Conservation (phyloP, 371 early-diverging fungal species). For the Syncephalastrum sp. region DNA sequence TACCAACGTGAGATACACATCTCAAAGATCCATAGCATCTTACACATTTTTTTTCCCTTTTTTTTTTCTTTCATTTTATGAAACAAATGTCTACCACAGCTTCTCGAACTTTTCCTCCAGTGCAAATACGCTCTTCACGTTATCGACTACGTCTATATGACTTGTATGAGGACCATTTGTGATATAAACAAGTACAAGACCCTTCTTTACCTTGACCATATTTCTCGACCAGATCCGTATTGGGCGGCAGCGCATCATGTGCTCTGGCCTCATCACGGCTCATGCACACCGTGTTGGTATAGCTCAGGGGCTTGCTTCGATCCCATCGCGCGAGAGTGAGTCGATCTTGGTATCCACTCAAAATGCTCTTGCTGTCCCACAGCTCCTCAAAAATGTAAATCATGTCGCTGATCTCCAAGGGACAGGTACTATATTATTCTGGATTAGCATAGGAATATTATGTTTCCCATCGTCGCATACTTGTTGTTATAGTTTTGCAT, state of each 20-base stretch:
- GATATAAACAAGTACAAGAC: conserved; percentile 4
- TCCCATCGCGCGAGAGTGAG: conserved; percentile 79
- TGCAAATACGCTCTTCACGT: conserved; percentile 15
- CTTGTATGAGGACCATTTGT: background rate
- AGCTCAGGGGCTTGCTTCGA: conserved; percentile 52
- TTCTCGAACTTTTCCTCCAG: conserved; percentile 15
- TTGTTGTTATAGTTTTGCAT: conserved; percentile 35
- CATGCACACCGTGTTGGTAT: conserved; percentile 78
- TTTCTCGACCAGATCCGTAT: conserved; percentile 27
- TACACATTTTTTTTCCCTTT: conserved; percentile 5
- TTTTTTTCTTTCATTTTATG: background rate
- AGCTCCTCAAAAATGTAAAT: conserved; percentile 85
- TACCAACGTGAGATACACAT: conserved; percentile 39
- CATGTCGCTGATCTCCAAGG: conserved; percentile 64
- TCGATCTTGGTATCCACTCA: conserved; percentile 73
- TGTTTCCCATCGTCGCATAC: conserved; percentile 24
- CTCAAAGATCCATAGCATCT: conserved; percentile 4
- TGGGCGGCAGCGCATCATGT: conserved; percentile 43
- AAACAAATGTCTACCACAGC: conserved; percentile 8
- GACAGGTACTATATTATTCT: conserved; percentile 4
- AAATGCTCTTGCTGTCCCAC: conserved; percentile 73
- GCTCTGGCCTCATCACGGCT: conserved; percentile 67
- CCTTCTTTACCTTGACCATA: conserved; percentile 21
- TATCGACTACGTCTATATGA: conserved; percentile 14
- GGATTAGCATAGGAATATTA: background rate